These are phyloP conservation scores for Fusarium nanum DNA, from an alignment of 2,329 filamentous ascomycete genomes.

Conservation along the genomic window DNA sequence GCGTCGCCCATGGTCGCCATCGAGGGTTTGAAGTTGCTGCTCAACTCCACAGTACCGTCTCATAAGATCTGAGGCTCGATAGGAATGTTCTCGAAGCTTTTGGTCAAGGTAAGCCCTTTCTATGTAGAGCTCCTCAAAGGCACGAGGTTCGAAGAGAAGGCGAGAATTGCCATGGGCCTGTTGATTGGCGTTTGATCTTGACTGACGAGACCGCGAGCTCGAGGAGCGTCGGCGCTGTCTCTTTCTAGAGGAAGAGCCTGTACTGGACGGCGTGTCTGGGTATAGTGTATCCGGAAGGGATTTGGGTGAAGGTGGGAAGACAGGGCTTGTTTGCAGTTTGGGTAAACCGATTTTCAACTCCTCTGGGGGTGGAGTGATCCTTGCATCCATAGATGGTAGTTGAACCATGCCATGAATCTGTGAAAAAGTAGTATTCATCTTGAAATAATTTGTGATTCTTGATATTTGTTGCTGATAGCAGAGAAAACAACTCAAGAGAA, in stretches of 20 bases:
- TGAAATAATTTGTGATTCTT: conserved; percentile 13
- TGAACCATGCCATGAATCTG: conserved; percentile 18
- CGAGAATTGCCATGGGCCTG: conserved; percentile 16
- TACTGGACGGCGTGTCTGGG: background rate
- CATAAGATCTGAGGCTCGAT: conserved; percentile 54
- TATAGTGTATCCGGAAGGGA: conserved; percentile 14
- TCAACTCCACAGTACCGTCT: conserved; percentile 54
- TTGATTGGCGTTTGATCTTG: conserved; percentile 7
- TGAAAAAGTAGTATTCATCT: conserved; percentile 33
- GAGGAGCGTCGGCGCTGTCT: conserved; percentile 31
- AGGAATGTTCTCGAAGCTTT: conserved; percentile 56
- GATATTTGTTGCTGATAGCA: background rate
- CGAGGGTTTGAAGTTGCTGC: conserved; percentile 44
- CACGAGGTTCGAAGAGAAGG: conserved; percentile 52
- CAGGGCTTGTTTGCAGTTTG: conserved; percentile 9
- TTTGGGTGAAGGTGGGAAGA: conserved; percentile 18
- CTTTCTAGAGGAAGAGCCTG: background rate
- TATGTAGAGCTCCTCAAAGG: conserved; percentile 56
- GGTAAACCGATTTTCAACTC: conserved; percentile 23
- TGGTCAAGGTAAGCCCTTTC: conserved; percentile 61
- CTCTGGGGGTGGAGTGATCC: conserved; percentile 34
- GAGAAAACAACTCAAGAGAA: conserved; percentile 4
- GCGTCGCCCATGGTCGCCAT: conserved; percentile 45
- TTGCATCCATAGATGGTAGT: conserved; percentile 36
- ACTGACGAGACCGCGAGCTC: conserved; percentile 5